These are phyloP conservation scores for Coccomyxa subellipsoidea DNA, from an alignment of 163 green algal species.

Conservation along the genomic window DNA sequence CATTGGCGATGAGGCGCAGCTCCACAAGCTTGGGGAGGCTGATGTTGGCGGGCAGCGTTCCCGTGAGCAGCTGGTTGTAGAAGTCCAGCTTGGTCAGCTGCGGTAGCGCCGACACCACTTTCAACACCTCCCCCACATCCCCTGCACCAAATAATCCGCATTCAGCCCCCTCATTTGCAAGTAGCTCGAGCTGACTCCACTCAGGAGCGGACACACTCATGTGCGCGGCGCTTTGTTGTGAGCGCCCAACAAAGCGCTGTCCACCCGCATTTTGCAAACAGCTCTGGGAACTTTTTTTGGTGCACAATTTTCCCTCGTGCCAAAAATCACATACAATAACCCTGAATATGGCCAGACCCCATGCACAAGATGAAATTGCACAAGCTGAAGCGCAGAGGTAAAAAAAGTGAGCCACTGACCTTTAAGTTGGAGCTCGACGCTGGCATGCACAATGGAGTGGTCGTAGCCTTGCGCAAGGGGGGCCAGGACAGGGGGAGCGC, in stretches of 20 bases:
- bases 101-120: not conserved
- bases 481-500: not conserved
- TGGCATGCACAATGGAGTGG: not conserved
- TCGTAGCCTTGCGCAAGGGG: not conserved
- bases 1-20: not conserved
- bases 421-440: not conserved
- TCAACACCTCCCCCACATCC: not conserved
- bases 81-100: not conserved
- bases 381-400: no score
- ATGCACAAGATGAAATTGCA: no score
- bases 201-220: no score
- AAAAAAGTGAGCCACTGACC: not conserved
- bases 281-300: no score
- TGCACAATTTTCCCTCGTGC: no score
- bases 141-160: not conserved
- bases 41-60: not conserved
- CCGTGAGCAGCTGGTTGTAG: not conserved
- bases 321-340: no score
- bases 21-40: not conserved
- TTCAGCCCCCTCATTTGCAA: no score
- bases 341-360: no score
- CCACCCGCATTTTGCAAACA: no score
- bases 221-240: no score
- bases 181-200: no score
- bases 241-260: no score